phyloP scores from a whole-genome alignment of 2,329 filamentous ascomycete genomes.

The Penicillium sp. region DNA sequence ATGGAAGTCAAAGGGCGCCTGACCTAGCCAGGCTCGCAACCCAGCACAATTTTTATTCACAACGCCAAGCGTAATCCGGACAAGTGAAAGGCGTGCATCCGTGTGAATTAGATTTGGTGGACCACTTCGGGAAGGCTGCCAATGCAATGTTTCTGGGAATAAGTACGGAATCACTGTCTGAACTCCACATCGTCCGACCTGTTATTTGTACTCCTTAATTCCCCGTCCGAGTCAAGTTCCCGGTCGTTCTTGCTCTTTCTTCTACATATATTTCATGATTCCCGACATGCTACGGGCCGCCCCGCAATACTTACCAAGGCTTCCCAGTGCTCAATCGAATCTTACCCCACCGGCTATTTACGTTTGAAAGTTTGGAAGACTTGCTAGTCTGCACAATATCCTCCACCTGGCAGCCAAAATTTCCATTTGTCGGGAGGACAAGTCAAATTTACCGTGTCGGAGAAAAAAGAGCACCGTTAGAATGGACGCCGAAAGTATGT shows the following conservation, averaged over 20 bases:
- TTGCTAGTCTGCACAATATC: too few species aligned
- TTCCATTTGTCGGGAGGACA: background rate
- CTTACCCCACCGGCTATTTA: too few species aligned
- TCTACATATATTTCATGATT: too few species aligned
- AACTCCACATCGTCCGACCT: background rate
- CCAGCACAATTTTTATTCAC: background rate
- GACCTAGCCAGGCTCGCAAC: background rate
- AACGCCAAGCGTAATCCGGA: background rate
- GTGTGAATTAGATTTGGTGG: background rate
- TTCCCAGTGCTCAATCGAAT: too few species aligned
- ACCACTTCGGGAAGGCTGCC: too few species aligned
- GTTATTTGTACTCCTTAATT: too few species aligned
- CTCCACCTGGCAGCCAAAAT: too few species aligned
- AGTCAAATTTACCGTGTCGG: background rate
- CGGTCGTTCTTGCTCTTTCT: too few species aligned
- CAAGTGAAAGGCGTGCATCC: background rate
- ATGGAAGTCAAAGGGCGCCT: background rate
- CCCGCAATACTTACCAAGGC: too few species aligned
- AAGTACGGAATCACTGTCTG: background rate
- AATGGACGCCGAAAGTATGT: background rate
- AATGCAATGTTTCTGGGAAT: background rate
- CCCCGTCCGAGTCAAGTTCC: too few species aligned
- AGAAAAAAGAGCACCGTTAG: background rate
- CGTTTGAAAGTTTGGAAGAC: too few species aligned
- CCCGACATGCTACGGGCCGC: too few species aligned